Percentiles rank a stretch among this genome's conserved stretches.
Conservation (phyloP, 2,329 filamentous ascomycete genomes). For the Sclerotinia minor region DNA sequence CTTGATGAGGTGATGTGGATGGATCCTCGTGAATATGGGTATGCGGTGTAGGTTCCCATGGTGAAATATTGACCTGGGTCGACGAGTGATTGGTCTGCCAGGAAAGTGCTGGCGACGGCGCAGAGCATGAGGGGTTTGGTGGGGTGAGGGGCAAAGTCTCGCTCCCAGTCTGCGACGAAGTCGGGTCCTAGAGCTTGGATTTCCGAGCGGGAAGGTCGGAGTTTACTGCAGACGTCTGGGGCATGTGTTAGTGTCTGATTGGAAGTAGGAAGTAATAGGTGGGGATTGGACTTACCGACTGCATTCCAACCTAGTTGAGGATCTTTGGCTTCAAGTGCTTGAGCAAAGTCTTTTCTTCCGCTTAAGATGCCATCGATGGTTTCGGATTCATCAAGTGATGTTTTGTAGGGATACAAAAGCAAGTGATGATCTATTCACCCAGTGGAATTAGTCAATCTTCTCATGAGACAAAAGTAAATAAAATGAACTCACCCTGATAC, state of each 20-base stretch:
- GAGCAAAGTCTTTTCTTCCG: constrained; percentile 49
- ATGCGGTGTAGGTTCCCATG: constrained; percentile 54
- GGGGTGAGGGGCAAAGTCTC: constrained; percentile 49
- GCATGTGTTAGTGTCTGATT: neutral
- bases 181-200: constrained; percentile 51
- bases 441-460: neutral
- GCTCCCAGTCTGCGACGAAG: constrained; percentile 56
- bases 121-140: constrained; percentile 50
- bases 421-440: constrained; percentile 50
- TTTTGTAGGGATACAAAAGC: constrained; percentile 53
- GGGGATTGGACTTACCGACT: constrained; percentile 40
- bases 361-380: constrained; percentile 56
- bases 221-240: constrained; percentile 54
- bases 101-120: constrained; percentile 51
- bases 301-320: constrained; percentile 58
- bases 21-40: constrained; percentile 61
- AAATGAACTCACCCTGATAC: constrained; percentile 46
- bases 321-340: constrained; percentile 50
- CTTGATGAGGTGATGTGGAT: constrained; percentile 57
- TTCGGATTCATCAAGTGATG: constrained; percentile 47
- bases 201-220: constrained; percentile 57
- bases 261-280: neutral
- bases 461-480: neutral
- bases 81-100: constrained; percentile 46
- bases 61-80: constrained; percentile 53